Conservation (phyloP, 2,329 filamentous ascomycete genomes). For the Chaetomiaceae sp. region DNA sequence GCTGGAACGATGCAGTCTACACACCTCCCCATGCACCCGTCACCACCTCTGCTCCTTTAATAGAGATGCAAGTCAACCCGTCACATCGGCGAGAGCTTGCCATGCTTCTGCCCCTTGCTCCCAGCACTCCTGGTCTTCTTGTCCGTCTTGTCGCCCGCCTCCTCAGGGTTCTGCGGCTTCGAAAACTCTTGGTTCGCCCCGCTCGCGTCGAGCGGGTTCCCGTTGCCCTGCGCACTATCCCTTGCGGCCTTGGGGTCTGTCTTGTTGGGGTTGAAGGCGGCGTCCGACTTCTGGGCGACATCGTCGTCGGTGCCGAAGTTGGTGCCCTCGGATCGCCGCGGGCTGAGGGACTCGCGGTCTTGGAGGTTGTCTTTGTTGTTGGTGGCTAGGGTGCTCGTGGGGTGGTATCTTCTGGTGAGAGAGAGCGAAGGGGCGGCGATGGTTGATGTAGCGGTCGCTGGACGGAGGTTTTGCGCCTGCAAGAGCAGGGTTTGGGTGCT, state of each 20-base stretch:
- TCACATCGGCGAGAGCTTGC: conserved; percentile 23
- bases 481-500: neutral
- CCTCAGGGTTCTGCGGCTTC: conserved; percentile 34
- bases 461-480: neutral
- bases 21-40: neutral
- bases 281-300: conserved; percentile 49
- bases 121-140: conserved; percentile 31
- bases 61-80: too few relatives aligned
- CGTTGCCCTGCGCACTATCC: conserved; percentile 35
- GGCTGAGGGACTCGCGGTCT: conserved; percentile 60
- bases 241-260: conserved; percentile 63
- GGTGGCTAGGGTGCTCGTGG: conserved; percentile 30
- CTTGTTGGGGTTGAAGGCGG: conserved; percentile 65
- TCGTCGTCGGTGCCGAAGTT: conserved; percentile 63
- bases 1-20: neutral
- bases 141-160: conserved; percentile 33
- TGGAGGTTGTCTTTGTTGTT: conserved; percentile 46
- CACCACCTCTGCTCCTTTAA: neutral
- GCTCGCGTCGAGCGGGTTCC: conserved; percentile 37
- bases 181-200: conserved; percentile 44
- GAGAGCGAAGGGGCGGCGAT: conserved; percentile 1
- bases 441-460: neutral
- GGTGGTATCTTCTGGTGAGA: conserved; percentile 32
- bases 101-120: conserved; percentile 26
- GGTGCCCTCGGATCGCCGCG: conserved; percentile 61